Evolutionary conservation across 768 basidiomycete species (phyloP), one percentile per base, ranked within the genome.

Genomic region (Tricholomella constricta): DNA sequence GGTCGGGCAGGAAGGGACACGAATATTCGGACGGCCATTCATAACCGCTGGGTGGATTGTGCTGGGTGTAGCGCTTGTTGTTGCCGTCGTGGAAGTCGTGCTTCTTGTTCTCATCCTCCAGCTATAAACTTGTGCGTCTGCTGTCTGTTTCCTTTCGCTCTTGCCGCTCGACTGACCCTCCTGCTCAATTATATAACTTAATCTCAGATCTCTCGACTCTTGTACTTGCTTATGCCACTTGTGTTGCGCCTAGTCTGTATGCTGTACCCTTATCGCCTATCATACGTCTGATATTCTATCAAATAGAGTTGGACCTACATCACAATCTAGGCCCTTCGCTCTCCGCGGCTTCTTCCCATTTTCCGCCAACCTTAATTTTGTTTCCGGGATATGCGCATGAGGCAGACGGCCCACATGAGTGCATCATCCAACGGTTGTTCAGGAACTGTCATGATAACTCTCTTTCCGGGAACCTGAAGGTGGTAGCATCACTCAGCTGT

Each of bases 21-120:
- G 86, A 1, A 74, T 86, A 7, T 90, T 85, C 62, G 92, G 91
- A 0, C 76, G 88, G 11, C 88, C 89, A 1, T 93, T 93, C 63
- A 66, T 85, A 15, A 91, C 91, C 0, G 87, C 90, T 6, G 92
- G 92, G n/a, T 81, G 86, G 78, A 81, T 86, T 48, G 81, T 90
- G 4, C 52, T 88, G 3, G 71, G 77, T 11, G 80, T 92, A 6
- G 76, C 84, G 0, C 60, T 72, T 12, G 71, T 89, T 2, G 88
- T 91, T 0, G 78, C 80, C 1, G 71, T 72, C 0, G 79, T 88
- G 15, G 89, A 92, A 61, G 67, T 91, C 37, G 81, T 75, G 0
- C 70, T 93, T 37, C 70, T 93, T 7, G 78, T 81, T 1, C 73
- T 93, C 40, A 74, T 93, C 29, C 58, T 89, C 47, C 67, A 47